These are phyloP conservation scores for Blechomonas ayalai DNA, from an alignment of 208 protist species.

Conservation along the genomic window DNA sequence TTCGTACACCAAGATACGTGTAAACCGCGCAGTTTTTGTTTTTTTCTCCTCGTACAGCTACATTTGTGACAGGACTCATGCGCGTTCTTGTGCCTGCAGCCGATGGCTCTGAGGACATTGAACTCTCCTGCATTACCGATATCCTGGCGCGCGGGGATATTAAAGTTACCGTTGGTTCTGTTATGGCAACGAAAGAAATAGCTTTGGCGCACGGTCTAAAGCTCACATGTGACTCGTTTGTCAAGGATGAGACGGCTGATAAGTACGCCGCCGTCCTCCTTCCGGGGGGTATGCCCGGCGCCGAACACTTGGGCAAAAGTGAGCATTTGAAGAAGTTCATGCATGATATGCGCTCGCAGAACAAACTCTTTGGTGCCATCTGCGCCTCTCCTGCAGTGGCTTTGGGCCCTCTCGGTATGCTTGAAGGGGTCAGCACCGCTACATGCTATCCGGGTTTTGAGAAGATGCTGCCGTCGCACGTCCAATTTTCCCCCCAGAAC, in stretches of 20 bases:
- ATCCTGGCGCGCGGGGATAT: slow-evolving; percentile 63
- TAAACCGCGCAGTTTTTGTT: slow-evolving; percentile 7
- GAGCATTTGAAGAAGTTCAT: slow-evolving; percentile 64
- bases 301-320: slow-evolving; percentile 54
- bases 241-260: slow-evolving; percentile 42
- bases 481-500: slow-evolving; percentile 36
- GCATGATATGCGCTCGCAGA: slow-evolving; percentile 31
- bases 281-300: slow-evolving; percentile 69
- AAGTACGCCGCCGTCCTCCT: slow-evolving; percentile 77
- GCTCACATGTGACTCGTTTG: slow-evolving; percentile 44
- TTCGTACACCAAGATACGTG: background rate
- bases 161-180: slow-evolving; percentile 68
- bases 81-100: slow-evolving; percentile 76
- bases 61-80: slow-evolving; percentile 16
- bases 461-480: slow-evolving; percentile 49
- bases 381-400: slow-evolving; percentile 69
- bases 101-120: slow-evolving; percentile 85
- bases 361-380: slow-evolving; percentile 80
- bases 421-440: slow-evolving; percentile 60
- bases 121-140: slow-evolving; percentile 78
- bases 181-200: slow-evolving; percentile 55
- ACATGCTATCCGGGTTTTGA: slow-evolving; percentile 79
- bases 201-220: slow-evolving; percentile 56
- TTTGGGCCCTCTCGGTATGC: slow-evolving; percentile 59
- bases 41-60: slow-evolving; percentile 1